phyloP scores from a whole-genome alignment of 2,329 filamentous ascomycete species.

The Cordyceps javanica region DNA sequence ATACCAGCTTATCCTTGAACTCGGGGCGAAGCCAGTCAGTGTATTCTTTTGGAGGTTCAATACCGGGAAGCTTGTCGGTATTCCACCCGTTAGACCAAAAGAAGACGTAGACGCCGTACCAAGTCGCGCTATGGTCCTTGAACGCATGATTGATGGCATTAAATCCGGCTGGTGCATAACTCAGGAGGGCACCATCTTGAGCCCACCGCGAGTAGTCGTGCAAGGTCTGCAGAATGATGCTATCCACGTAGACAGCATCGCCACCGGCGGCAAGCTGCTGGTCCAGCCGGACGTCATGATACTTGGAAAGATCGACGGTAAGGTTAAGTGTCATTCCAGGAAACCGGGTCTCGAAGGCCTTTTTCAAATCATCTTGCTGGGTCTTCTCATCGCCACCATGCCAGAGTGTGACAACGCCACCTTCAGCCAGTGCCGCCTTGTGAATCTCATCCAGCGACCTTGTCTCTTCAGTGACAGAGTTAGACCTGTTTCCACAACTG shows the following conservation, averaged over 20 bases:
- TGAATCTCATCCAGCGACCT: conserved; percentile 45
- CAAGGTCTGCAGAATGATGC: conserved; percentile 42
- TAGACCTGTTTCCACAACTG: too few species aligned
- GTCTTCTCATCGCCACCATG: conserved; percentile 41
- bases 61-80: conserved; percentile 27
- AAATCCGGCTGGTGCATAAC: conserved; percentile 43
- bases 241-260: conserved; percentile 37
- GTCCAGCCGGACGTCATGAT: conserved; percentile 43
- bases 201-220: conserved; percentile 49
- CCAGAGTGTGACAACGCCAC: conserved; percentile 39
- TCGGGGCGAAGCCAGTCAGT: conserved; percentile 40
- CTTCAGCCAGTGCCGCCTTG: conserved; percentile 41
- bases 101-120: conserved; percentile 33
- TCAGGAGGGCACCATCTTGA: conserved; percentile 36
- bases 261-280: conserved; percentile 30
- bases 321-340: conserved; percentile 45
- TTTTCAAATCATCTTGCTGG: conserved; percentile 34
- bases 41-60: conserved; percentile 31
- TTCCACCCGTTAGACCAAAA: conserved; percentile 33
- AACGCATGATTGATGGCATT: conserved; percentile 35
- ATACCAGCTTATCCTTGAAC: conserved; percentile 46
- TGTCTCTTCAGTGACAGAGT: conserved; percentile 32
- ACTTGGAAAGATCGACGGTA: conserved; percentile 51
- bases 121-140: conserved; percentile 37
- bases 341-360: conserved; percentile 39